A percentile compares a stretch with the other conserved stretches of the same genome.
phyloP scores from a whole-genome alignment of 192 early-diverging fungal species.

The Linnemannia elongata region DNA sequence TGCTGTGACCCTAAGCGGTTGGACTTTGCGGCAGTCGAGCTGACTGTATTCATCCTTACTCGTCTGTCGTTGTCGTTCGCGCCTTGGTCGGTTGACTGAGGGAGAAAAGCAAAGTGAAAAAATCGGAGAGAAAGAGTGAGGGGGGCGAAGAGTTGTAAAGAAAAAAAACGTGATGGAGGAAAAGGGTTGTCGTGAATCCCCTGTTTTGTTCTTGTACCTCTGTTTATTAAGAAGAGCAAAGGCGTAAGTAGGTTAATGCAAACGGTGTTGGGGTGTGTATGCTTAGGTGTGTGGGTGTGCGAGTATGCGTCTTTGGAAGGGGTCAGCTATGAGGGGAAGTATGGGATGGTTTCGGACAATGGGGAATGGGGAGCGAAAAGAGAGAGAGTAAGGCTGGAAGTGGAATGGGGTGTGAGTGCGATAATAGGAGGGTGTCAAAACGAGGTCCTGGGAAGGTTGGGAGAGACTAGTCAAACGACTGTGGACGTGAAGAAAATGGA shows the following conservation, averaged over 20 bases:
- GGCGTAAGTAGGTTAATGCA: background rate
- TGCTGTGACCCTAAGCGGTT: constrained; percentile 22
- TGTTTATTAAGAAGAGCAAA: background rate
- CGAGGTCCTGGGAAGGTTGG: background rate
- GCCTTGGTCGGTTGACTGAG: background rate
- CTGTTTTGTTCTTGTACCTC: background rate
- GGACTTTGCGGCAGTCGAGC: constrained; percentile 12
- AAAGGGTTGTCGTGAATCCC: background rate
- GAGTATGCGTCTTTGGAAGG: background rate
- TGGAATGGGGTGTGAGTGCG: background rate
- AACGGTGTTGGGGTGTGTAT: background rate
- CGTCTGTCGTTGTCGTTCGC: background rate
- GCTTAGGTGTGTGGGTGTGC: background rate
- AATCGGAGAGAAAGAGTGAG: background rate
- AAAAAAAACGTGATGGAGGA: background rate
- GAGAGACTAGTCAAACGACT: background rate
- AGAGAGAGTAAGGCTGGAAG: background rate
- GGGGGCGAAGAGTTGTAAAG: background rate
- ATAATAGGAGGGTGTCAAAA: background rate
- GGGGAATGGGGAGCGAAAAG: background rate
- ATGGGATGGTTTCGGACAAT: constrained; percentile 1
- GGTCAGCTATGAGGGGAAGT: background rate
- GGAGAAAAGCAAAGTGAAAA: background rate
- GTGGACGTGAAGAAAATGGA: background rate
- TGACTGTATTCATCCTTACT: constrained; percentile 32